These are phyloP conservation scores for Takashimella koratensis DNA, from an alignment of 1,284 basidiomycete species.

Conservation along the genomic window DNA sequence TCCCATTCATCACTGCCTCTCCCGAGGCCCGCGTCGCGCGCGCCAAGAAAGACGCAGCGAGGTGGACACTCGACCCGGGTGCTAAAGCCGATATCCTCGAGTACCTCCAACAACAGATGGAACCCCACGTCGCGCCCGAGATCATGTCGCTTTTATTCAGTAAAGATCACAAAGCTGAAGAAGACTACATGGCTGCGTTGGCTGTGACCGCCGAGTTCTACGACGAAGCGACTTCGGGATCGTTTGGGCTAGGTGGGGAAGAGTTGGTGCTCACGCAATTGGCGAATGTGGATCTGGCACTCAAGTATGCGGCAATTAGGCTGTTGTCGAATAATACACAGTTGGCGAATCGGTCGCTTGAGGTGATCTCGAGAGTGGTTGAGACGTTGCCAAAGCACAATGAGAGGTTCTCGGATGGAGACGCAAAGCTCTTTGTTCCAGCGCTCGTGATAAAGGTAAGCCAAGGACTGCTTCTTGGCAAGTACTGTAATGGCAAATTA, in stretches of 20 bases:
- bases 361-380: slow-evolving; percentile 76
- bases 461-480: background rate
- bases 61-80: slow-evolving; percentile 70
- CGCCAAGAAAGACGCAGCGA: slow-evolving; percentile 70
- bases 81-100: slow-evolving; percentile 80
- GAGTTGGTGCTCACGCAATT: slow-evolving; percentile 68
- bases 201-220: slow-evolving; percentile 72
- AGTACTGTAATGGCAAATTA: slow-evolving; percentile 1
- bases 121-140: slow-evolving; percentile 71
- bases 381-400: slow-evolving; percentile 66
- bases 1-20: slow-evolving; percentile 66
- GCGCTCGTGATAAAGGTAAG: slow-evolving; percentile 85
- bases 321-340: slow-evolving; percentile 92
- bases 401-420: slow-evolving; percentile 80
- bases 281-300: slow-evolving; percentile 84
- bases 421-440: slow-evolving; percentile 84
- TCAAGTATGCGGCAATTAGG: slow-evolving; percentile 92
- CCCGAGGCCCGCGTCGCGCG: slow-evolving; percentile 69
- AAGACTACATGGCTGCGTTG: slow-evolving; percentile 81
- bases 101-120: slow-evolving; percentile 85
- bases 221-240: slow-evolving; percentile 60
- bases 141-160: slow-evolving; percentile 82
- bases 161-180: slow-evolving; percentile 91
- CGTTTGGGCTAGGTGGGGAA: slow-evolving; percentile 54
- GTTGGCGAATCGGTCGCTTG: slow-evolving; percentile 81